A percentile compares a stretch with the other conserved stretches of the same genome.
Evolutionary conservation across 2,329 filamentous ascomycete species (phyloP).

Genomic region (Coccinonectria pachysandricola): DNA sequence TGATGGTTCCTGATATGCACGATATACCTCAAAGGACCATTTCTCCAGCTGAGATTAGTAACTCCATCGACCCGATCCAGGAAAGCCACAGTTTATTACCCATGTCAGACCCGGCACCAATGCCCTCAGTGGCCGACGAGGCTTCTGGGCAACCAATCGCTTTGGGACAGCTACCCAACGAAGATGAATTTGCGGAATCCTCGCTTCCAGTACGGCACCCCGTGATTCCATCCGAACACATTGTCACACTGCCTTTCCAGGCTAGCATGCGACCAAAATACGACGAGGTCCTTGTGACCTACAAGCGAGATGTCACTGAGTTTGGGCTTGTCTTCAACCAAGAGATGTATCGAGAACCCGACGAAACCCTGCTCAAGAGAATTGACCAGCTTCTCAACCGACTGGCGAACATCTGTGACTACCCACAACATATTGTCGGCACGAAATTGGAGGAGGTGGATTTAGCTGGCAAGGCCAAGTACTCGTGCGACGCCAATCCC

Average conservation of each 20-base stretch:
- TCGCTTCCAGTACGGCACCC: conserved; percentile 8
- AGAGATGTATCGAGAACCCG: conserved; percentile 29
- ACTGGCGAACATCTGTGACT: conserved; percentile 46
- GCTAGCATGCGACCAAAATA: conserved; percentile 43
- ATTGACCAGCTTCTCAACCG: conserved; percentile 42
- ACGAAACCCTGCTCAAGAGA: conserved; percentile 28
- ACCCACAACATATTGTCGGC: conserved; percentile 42
- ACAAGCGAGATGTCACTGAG: conserved; percentile 32
- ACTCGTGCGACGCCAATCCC: conserved; percentile 44
- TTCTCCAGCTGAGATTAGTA: conserved; percentile 29
- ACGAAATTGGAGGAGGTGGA: conserved; percentile 29
- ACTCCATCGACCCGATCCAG: conserved; percentile 15
- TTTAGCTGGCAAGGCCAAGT: conserved; percentile 36
- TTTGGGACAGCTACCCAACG: conserved; percentile 16
- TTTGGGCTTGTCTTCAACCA: conserved; percentile 35
- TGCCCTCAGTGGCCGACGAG: conserved; percentile 9
- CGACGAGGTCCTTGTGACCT: conserved; percentile 35
- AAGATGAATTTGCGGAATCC: conserved; percentile 13
- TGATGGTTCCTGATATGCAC: conserved; percentile 11
- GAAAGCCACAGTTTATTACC: conserved; percentile 12
- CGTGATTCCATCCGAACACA: conserved; percentile 26
- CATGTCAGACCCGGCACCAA: conserved; percentile 9
- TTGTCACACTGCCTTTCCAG: conserved; percentile 48
- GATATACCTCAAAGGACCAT: conserved; percentile 22
- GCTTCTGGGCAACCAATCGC: conserved; percentile 17